Base-by-base conservation (phyloP, 2,329 filamentous ascomycete species). In the Alternaria gansuensis region DNA sequence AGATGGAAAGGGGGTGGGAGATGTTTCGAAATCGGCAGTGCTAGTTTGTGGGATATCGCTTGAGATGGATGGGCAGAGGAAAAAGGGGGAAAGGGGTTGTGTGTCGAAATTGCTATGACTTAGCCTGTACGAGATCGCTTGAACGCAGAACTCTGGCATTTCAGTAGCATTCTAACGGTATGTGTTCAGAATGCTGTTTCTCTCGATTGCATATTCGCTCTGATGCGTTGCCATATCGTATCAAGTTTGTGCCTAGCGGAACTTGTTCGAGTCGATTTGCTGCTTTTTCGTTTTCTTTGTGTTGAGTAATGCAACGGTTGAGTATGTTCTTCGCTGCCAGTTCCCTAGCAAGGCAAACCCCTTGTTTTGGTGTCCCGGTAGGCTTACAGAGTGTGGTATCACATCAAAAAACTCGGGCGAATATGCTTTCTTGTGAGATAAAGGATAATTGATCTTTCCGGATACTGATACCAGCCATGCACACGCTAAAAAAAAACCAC, bases 211-310 rank as follows among this genome's bases (percentile, higher is more conserved):
- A 28, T 9, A 28, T 17, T 17, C 17, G 17, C 26, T 6, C 14
- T 2, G 24, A 10, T 29, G 2, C n/a, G 0, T 21, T 28, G 14
- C n/a, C n/a, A 5, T n/a, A 2, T 6, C 2, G 26, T 5, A n/a
- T 29, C 3, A 8, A 44, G 26, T 14, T 17, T 10, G 17, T 44
- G 26, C 9, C 9, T 31, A 2, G 3, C 26, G 9, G 9, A 8
- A 2, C 14, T 21, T 21, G 10, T 5, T 1, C 17, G n/a, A 44
- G 26, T 44, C n/a, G 4, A 2, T 4, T 31, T 31, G 2, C 26
- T 3, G 17, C 41, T 3, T 29, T 3, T 2, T 21, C n/a, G 13
- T 44, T 3, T 4, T 13, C 41, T 29, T 44, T 28, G n/a, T 31
- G n/a, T 21, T 44, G n/a, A 21, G 41, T 31, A 31, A 29, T 44